Evolutionary conservation across 2,329 filamentous ascomycete species (phyloP).

Genomic region (Septoria petroselini): DNA sequence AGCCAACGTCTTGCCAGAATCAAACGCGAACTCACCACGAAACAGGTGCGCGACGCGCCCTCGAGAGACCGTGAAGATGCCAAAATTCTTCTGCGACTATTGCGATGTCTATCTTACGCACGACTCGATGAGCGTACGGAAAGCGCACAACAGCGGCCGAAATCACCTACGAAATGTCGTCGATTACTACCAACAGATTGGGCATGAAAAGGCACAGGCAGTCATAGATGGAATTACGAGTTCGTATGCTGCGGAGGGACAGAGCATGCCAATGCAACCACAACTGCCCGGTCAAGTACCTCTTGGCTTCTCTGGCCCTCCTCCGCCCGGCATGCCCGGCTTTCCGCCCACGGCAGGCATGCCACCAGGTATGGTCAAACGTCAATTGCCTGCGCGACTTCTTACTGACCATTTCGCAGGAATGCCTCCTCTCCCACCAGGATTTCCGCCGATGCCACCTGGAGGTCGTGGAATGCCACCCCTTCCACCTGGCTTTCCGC

Average conservation of each 20-base stretch:
- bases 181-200: slow-evolving; percentile 99
- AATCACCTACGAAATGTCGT: slow-evolving; percentile 98
- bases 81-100: slow-evolving; percentile 67
- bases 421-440: slow-evolving; percentile 28
- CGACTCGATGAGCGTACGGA: slow-evolving; percentile 99
- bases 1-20: too few relatives aligned
- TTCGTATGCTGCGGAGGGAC: slow-evolving; percentile 91
- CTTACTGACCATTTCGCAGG: slow-evolving; percentile 18
- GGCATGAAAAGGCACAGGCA: slow-evolving; percentile 95
- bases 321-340: slow-evolving; percentile 37
- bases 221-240: slow-evolving; percentile 98
- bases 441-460: slow-evolving; percentile 25
- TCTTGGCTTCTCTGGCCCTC: slow-evolving; percentile 28
- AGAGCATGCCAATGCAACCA: slow-evolving; percentile 61
- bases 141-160: slow-evolving; percentile 93
- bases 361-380: slow-evolving; percentile 25
- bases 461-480: slow-evolving; percentile 30
- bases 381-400: too few relatives aligned
- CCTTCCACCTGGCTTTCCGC: slow-evolving; percentile 39
- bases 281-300: slow-evolving; percentile 55
- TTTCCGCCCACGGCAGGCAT: slow-evolving; percentile 22
- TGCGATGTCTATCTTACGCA: slow-evolving; percentile 99
- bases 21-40: neutral
- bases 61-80: slow-evolving; percentile 28
- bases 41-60: neutral